These are phyloP conservation scores for Sarocladium brachiariae DNA, from an alignment of 2,329 filamentous ascomycete genomes.

Conservation along the genomic window DNA sequence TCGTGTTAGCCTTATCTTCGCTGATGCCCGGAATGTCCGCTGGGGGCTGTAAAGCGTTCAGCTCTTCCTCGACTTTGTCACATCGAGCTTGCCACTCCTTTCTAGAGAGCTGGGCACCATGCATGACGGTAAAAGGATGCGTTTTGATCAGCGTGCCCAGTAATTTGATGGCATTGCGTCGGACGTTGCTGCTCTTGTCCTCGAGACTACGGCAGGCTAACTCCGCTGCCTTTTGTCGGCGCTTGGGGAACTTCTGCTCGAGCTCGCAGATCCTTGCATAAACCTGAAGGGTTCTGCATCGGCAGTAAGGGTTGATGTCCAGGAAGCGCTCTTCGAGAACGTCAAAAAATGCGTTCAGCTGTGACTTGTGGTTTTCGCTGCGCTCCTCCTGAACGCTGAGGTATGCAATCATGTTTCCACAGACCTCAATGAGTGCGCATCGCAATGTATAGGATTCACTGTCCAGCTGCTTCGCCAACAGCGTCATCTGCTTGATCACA, in stretches of 20 bases:
- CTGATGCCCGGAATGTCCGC: slow-evolving; percentile 57
- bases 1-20: slow-evolving; percentile 58
- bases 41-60: slow-evolving; percentile 75
- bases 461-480: slow-evolving; percentile 88
- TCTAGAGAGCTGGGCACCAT: slow-evolving; percentile 76
- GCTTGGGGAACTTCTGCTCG: slow-evolving; percentile 93
- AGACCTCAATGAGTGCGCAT: slow-evolving; percentile 92
- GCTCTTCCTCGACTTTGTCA: slow-evolving; percentile 74
- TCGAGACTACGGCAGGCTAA: slow-evolving; percentile 83
- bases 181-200: slow-evolving; percentile 97
- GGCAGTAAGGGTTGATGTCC: slow-evolving; percentile 93
- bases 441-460: slow-evolving; percentile 95
- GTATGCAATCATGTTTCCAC: slow-evolving; percentile 87
- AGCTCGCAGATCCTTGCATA: slow-evolving; percentile 87
- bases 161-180: slow-evolving; percentile 90
- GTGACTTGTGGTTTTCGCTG: slow-evolving; percentile 86
- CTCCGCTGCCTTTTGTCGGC: slow-evolving; percentile 80
- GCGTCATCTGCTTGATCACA: slow-evolving; percentile 96
- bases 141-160: slow-evolving; percentile 83
- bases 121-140: slow-evolving; percentile 87
- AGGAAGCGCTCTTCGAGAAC: slow-evolving; percentile 93
- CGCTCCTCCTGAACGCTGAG: slow-evolving; percentile 87
- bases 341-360: slow-evolving; percentile 95
- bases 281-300: slow-evolving; percentile 86
- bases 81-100: slow-evolving; percentile 82